Base-by-base conservation (phyloP, 2,329 filamentous ascomycete genomes). In the Neopestalotiopsis sp. region DNA sequence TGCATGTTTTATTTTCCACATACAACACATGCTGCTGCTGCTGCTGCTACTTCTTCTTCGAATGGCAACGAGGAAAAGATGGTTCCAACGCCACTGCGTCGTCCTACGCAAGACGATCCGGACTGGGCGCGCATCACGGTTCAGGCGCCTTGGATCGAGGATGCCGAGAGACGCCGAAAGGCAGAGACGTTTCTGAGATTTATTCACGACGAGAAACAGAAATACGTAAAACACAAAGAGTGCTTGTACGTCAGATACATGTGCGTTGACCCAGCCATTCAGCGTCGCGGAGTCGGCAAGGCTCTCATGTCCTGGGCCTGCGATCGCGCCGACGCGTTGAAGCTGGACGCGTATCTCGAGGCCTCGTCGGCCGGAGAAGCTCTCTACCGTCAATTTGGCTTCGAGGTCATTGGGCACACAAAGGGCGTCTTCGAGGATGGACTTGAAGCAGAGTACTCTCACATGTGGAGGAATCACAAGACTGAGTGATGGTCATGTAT, bases 1-100 rank as follows among this genome's bases (percentile, higher is more conserved):
- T 57, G 63, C 49, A 66, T 66, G 63, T 38, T 66, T 14, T 66
- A 66, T 49, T 66, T 66, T 38, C 63, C 63, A 14, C n/a, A 57
- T 30, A 3, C 45, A 17, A 28, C 24, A 4, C 17, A 14, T 17
- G 63, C 30, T 28, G 3, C 34, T 10, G 49, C 63, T 24, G 24
- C n/a, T n/a, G n/a, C 24, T 28, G 24, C 24, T 28, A 28, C 24
- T 28, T 28, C 3, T 28, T 28, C 24, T 28, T 28, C 24, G 24
- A 28, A 28, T 28, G 24, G 24, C 12, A 24, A 66, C 7, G 3
- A 32, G 2, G 49, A 38, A 14, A 56, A 45, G 63, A 14, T n/a
- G 2, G 42, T 42, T 0, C 24, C 24, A 5, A 66, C 63, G 14
- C 63, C 63, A 3, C 17, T 66, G 4, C 63, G 49, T 20, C 45